These are phyloP conservation scores for Magnolia sinica DNA, from an alignment of 164 flowering plant genomes.

Conservation along the genomic window DNA sequence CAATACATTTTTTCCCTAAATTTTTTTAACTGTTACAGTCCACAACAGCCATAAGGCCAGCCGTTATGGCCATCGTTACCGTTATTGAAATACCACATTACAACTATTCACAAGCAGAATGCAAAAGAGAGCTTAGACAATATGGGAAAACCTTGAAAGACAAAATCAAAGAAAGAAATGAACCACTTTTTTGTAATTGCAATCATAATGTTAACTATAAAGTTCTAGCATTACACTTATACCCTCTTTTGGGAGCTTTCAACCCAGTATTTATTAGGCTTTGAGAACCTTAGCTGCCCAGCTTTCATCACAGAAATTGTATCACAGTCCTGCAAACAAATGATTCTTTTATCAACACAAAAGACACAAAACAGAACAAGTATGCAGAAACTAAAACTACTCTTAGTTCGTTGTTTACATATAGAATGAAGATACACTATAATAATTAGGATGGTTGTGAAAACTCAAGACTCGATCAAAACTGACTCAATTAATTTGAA, in stretches of 20 bases:
- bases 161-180: neutral
- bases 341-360: neutral
- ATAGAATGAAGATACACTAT: no score
- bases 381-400: neutral
- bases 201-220: neutral
- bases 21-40: no score
- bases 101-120: no score
- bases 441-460: no score
- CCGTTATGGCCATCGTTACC: no score
- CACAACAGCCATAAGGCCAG: no score
- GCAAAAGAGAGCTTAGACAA: neutral
- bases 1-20: no score
- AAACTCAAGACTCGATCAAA: no score
- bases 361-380: neutral
- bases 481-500: no score
- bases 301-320: slow-evolving; percentile 63
- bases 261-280: slow-evolving; percentile 96
- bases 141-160: neutral
- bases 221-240: slow-evolving; percentile 17
- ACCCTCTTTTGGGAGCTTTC: slow-evolving; percentile 96
- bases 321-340: slow-evolving; percentile 62
- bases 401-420: no score
- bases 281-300: slow-evolving; percentile 67
- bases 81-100: no score
- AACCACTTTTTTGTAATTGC: neutral